Conservation (phyloP, 257 asterid species). For the Petunia axillaris region DNA sequence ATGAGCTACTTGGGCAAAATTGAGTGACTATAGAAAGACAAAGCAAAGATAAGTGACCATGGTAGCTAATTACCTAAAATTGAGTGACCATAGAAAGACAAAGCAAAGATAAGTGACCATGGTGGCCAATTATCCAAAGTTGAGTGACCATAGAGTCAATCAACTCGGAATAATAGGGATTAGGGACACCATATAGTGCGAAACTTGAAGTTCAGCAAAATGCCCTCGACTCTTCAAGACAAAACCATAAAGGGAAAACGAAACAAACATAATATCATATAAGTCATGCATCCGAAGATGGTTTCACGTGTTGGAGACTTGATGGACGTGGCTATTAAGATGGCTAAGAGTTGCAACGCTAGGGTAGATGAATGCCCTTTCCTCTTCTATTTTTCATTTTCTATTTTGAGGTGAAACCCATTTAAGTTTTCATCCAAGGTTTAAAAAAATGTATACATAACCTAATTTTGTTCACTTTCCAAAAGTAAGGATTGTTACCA, state of each 20-base stretch:
- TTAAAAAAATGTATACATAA: background rate
- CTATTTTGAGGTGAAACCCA: background rate
- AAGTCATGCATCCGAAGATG: background rate
- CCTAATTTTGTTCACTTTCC: background rate
- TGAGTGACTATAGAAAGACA: too few relatives aligned
- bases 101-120: too few relatives aligned
- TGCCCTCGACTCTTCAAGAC: constrained; percentile 5
- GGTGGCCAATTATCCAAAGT: too few relatives aligned
- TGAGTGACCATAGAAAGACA: too few relatives aligned
- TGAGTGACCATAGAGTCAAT: too few relatives aligned
- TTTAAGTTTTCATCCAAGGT: background rate
- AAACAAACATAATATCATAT: background rate
- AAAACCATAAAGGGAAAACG: background rate
- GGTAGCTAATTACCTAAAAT: too few relatives aligned
- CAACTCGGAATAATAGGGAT: background rate
- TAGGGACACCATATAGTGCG: background rate
- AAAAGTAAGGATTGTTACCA: constrained; percentile 11
- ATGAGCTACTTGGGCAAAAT: too few relatives aligned
- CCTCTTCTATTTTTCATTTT: background rate
- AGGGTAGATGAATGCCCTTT: constrained; percentile 19
- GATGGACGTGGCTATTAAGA: constrained; percentile 16
- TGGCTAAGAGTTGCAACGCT: background rate
- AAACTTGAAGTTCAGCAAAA: constrained; percentile 18
- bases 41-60: too few relatives aligned
- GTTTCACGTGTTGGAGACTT: constrained; percentile 22